Evolutionary conservation across 352 stramenopile genomes (phyloP), one percentile per base, ranked within the genome.

Genomic region (Phytopythium sindhum): DNA sequence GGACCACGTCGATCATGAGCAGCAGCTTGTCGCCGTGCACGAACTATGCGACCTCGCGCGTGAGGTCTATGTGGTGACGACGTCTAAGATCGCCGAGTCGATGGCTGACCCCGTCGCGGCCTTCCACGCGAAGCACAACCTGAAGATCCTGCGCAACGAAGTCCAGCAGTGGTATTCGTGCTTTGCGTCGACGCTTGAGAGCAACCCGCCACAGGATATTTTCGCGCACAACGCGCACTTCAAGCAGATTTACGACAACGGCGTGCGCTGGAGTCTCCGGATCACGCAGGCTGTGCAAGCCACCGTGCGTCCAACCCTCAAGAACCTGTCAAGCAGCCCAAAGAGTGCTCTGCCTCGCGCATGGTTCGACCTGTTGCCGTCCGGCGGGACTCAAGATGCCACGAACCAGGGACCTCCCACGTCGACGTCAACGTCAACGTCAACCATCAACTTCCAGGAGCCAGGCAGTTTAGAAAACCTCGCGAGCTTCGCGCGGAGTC

Each of bases 121-220:
- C 14, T 73, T 83, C 24, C 80, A 90, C 24, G 81, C 83, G 0
- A 90, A 90, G 54, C 73, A 90, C 28, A 84, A 86, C 21, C 66
- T 93, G 31, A 87, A 88, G 47, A 88, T 91, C 23, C 48, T 93
- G 54, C 77, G 79, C 3, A 93, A 93, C 42, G 85, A 93, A 78
- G 83, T 93, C 2, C 79, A 86, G 65, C 85, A 91, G 61, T 93
- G 85, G 85, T 84, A 91, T 56, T 91, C 83, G 6, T 93, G 85
- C 59, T 93, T 91, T 60, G 85, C 75, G 8, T 72, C 77, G 1
- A 91, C 92, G 67, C 68, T 93, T 9, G 80, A 91, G 50, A 69
- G 80, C 1, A 80, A 88, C 50, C 87, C 87, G 17, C 87, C 87
- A 19, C 69, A 81, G 51, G 85, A 92, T 48, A 73, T 93, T 4